Evolutionary conservation across 202 grass and related monocot genomes (phyloP).

Genomic region (Carex arenaria): DNA sequence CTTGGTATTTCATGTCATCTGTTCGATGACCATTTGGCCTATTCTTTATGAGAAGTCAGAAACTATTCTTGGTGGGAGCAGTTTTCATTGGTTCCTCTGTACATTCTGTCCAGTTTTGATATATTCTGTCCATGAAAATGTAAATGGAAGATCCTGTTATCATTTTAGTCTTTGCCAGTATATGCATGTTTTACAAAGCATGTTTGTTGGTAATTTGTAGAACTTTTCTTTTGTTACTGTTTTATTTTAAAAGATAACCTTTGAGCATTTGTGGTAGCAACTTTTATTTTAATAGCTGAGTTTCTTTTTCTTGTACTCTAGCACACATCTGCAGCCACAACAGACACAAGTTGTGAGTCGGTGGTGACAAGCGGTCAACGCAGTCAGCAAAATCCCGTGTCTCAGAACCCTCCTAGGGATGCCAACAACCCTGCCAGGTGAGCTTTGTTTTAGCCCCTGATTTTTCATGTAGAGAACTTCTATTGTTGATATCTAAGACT

Average conservation of each 20-base stretch:
- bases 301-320: constrained; percentile 5
- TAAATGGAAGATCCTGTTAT: neutral
- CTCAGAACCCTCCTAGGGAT: constrained; percentile 74
- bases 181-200: neutral
- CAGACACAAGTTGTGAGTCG: constrained; percentile 93
- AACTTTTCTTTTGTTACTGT: neutral
- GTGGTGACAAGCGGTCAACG: constrained; percentile 94
- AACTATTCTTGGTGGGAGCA: neutral
- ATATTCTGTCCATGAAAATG: neutral
- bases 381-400: constrained; percentile 61
- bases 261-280: too few species aligned
- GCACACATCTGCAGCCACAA: constrained; percentile 66
- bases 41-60: neutral
- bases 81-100: neutral
- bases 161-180: neutral
- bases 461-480: neutral
- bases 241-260: neutral
- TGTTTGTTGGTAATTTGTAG: neutral
- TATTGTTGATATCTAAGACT: neutral
- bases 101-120: neutral
- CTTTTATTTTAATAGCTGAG: constrained; percentile 15
- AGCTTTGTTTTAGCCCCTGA: neutral
- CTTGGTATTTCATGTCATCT: neutral
- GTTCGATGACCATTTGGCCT: neutral
- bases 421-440: constrained; percentile 97